These are phyloP conservation scores for Phytopythium aichiense DNA, from an alignment of 352 stramenopile genomes.

Conservation along the genomic window DNA sequence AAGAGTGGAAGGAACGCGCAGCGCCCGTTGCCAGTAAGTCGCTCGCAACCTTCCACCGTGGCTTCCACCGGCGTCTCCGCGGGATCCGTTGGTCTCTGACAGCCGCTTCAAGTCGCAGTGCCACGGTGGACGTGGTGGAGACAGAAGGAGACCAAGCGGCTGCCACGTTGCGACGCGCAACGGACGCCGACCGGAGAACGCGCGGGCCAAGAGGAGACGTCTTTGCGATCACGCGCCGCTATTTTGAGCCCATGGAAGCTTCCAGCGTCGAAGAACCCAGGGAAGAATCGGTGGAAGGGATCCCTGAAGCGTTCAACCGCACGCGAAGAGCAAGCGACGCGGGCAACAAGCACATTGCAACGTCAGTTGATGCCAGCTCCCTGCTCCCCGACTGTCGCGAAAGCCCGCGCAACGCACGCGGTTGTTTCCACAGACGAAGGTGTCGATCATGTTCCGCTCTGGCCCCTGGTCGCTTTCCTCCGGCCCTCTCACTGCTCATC, in stretches of 20 bases:
- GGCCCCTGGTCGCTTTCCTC: not conserved
- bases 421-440: not conserved
- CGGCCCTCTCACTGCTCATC: not conserved
- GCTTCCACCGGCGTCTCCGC: not conserved
- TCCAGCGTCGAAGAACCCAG: slow-evolving; percentile 1
- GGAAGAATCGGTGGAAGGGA: slow-evolving; percentile 1
- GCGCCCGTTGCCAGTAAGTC: not conserved
- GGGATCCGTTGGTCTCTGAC: not conserved
- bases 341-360: too few species aligned
- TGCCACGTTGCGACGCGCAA: not conserved
- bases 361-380: not conserved
- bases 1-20: not conserved
- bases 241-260: not conserved
- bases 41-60: too few species aligned
- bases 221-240: not conserved
- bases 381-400: not conserved
- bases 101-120: not conserved
- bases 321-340: not conserved
- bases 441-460: not conserved
- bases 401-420: not conserved
- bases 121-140: not conserved
- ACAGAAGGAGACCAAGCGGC: not conserved
- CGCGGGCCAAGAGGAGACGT: not conserved
- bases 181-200: not conserved
- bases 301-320: not conserved